phyloP scores from a whole-genome alignment of 1,139 yeast species.

The Yamadazyma oceani region DNA sequence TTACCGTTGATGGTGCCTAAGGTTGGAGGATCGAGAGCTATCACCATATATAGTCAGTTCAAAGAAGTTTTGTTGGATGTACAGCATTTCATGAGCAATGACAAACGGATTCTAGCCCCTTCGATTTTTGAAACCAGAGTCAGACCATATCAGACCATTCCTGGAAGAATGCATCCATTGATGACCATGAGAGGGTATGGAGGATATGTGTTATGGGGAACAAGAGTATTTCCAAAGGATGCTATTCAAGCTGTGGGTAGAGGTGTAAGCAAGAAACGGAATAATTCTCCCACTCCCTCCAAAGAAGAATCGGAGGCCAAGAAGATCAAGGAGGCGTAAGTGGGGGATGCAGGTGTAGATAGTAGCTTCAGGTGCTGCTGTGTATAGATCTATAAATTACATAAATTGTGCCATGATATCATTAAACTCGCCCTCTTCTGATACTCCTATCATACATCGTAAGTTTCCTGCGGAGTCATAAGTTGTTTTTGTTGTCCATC shows the following conservation, averaged over 20 bases:
- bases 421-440: background rate
- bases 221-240: conserved; percentile 73
- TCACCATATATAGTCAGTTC: conserved; percentile 77
- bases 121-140: conserved; percentile 80
- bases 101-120: conserved; percentile 77
- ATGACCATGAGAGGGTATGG: conserved; percentile 96
- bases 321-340: conserved; percentile 68
- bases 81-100: conserved; percentile 65
- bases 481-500: conserved; percentile 30
- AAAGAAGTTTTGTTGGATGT: conserved; percentile 77
- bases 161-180: conserved; percentile 91
- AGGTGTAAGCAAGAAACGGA: conserved; percentile 39
- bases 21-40: conserved; percentile 84
- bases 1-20: conserved; percentile 62
- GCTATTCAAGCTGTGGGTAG: conserved; percentile 56
- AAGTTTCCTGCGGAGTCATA: conserved; percentile 31
- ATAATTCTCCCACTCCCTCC: conserved; percentile 4
- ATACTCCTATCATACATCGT: conserved; percentile 40
- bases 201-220: conserved; percentile 81
- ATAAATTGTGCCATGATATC: background rate
- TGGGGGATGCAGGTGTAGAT: no score
- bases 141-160: conserved; percentile 85
- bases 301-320: conserved; percentile 4
- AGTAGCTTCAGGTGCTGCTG: no score
- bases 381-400: background rate